Evolutionary conservation across 352 stramenopile species (phyloP), one percentile per base, ranked within the genome.

Genomic region (Globisporangium polare): DNA sequence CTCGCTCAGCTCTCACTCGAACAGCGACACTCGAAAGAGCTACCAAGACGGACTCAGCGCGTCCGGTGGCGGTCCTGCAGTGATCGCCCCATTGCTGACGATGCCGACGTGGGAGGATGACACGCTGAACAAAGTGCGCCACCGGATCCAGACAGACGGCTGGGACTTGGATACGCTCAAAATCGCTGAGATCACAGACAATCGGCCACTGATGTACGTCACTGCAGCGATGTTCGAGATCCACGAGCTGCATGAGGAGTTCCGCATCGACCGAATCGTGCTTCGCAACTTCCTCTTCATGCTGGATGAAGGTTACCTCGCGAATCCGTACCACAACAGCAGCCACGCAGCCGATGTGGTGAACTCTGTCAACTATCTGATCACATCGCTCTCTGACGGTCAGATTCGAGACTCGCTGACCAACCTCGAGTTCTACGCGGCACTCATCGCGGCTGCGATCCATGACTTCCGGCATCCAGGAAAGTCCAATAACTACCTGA

Each of bases 401-500:
- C 78, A 88, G 45, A 90, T 93, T 41, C 76, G 78, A 31, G 82
- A 90, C 60, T 77, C 79, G 9, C 70, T 93, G 27, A 91, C 79
- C 18, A 89, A 90, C 59, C 69, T 89, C 17, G 84, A 93, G 61
- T 86, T 93, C 49, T 93, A 89, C 60, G 84, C 84, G 24, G 79
- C 84, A 26, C 68, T 95, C 5, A 73, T 95, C 29, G 85, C 82
- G 18, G 86, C 84, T 15, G 85, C 88, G 2, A 91, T 95, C 60
- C 88, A 96, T 56, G 88, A 96, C 59, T 93, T 94, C 55, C 71
- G 81, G 1, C 88, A 96, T 63, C 84, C 83, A 17, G 86, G 86
- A 47, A 92, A 91, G 50, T 91, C 81, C 12, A 92, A 95, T 72
- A 90, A 90, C 64, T 94, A 93, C 66, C 71, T 92, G 24, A 88